Conservation (phyloP, 441 rosid genomes). For the Viola pubescens region DNA sequence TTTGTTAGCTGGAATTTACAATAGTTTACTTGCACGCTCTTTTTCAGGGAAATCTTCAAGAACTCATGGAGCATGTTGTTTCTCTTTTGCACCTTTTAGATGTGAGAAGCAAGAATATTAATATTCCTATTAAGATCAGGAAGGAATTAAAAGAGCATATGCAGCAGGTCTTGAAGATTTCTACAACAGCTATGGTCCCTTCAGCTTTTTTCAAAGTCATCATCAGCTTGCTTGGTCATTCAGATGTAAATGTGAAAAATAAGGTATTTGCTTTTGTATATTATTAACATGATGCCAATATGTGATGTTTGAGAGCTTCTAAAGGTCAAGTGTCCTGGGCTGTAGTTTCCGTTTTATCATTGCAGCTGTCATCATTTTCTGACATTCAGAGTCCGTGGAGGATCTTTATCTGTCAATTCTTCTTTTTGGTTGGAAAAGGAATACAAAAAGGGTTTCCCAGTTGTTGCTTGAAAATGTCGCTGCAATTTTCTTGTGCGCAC, state of each 20-base stretch:
- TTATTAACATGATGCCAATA: not conserved
- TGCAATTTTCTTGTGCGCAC: not conserved
- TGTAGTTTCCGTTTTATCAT: no score
- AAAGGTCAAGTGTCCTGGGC: no score
- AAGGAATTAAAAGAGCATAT: conserved; percentile 52
- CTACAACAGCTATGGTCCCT: conserved; percentile 54
- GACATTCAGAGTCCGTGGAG: no score
- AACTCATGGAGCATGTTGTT: conserved; percentile 73
- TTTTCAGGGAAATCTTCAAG: conserved; percentile 61
- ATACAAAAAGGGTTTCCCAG: not conserved
- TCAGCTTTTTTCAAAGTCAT: conserved; percentile 68
- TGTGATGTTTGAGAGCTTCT: no score
- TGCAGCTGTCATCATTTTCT: no score
- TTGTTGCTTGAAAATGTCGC: not conserved
- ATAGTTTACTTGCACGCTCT: conserved; percentile 4
- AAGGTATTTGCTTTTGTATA: conserved; percentile 45
- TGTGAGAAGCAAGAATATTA: conserved; percentile 38
- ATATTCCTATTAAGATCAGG: conserved; percentile 32
- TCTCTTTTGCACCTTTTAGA: conserved; percentile 44
- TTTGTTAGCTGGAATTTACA: not conserved
- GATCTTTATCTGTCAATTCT: no score
- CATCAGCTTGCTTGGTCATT: conserved; percentile 52
- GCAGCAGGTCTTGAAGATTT: conserved; percentile 51
- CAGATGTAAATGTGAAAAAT: conserved; percentile 50
- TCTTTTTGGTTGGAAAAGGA: not conserved